Conservation (phyloP, 768 basidiomycete species). For the Mycena latifolia region DNA sequence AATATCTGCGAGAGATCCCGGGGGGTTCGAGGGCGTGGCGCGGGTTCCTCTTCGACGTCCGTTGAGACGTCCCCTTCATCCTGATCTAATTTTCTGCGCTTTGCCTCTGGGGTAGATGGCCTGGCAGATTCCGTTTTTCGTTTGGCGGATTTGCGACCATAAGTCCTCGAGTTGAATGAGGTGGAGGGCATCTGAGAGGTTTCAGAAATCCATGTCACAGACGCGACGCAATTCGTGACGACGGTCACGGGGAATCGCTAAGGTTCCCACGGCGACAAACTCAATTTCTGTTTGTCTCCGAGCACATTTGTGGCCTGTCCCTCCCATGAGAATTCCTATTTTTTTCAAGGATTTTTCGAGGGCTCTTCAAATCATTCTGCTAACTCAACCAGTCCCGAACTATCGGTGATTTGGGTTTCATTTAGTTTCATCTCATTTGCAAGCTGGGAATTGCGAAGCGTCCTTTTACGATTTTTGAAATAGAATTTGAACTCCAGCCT, state of each 20-base stretch:
- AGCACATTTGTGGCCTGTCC: too few species aligned
- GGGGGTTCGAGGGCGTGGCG: constrained; percentile 22
- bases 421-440: too few species aligned
- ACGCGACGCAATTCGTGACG: neutral
- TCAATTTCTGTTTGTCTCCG: too few species aligned
- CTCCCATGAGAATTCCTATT: too few species aligned
- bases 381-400: too few species aligned
- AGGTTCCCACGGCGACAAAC: constrained; percentile 1
- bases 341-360: too few species aligned
- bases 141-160: constrained; percentile 31
- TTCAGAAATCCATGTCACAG: constrained; percentile 7
- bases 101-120: constrained; percentile 21
- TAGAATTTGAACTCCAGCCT: too few species aligned
- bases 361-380: too few species aligned
- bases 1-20: constrained; percentile 35
- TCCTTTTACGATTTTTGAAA: too few species aligned
- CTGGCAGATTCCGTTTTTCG: constrained; percentile 24
- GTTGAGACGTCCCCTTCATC: constrained; percentile 30
- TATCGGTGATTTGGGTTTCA: too few species aligned
- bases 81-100: constrained; percentile 30
- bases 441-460: too few species aligned
- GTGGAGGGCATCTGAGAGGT: constrained; percentile 28
- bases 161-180: constrained; percentile 31
- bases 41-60: constrained; percentile 32
- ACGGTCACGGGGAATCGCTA: too few species aligned